These are phyloP conservation scores for Calonectria naviculata DNA, from an alignment of 2,329 filamentous ascomycete species.

Conservation along the genomic window DNA sequence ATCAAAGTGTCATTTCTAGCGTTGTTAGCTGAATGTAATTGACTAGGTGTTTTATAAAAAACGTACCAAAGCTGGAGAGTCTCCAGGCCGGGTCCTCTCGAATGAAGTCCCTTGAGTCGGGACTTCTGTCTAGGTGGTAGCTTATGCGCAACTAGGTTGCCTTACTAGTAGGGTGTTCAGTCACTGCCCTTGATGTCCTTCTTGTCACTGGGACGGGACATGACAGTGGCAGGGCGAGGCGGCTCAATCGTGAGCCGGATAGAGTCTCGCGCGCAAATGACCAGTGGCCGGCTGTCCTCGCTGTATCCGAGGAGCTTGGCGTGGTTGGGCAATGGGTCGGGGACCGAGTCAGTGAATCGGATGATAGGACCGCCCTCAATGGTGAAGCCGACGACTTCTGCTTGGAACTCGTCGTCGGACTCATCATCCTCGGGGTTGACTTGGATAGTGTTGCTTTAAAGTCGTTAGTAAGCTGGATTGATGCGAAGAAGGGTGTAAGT, in stretches of 20 bases:
- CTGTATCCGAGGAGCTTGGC: slow-evolving; percentile 51
- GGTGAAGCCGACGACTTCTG: slow-evolving; percentile 57
- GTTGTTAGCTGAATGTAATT: not conserved
- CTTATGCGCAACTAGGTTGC: not conserved
- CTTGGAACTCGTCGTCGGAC: slow-evolving; percentile 45
- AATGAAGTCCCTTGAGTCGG: not conserved
- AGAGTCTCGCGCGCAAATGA: slow-evolving; percentile 50
- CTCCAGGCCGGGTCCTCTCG: not conserved
- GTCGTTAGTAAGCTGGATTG: slow-evolving; percentile 22
- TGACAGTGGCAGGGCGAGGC: slow-evolving; percentile 16
- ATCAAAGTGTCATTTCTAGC: slow-evolving; percentile 5
- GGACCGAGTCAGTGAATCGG: slow-evolving; percentile 51
- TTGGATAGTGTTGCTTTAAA: slow-evolving; percentile 50
- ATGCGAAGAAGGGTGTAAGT: not conserved
- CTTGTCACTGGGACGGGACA: slow-evolving; percentile 18
- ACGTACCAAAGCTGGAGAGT: not conserved
- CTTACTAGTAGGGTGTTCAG: not conserved
- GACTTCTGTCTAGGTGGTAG: not conserved
- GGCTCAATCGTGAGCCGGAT: slow-evolving; percentile 45
- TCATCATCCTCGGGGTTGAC: slow-evolving; percentile 45
- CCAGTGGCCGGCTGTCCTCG: slow-evolving; percentile 48
- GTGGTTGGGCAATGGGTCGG: slow-evolving; percentile 43
- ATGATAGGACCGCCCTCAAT: slow-evolving; percentile 59
- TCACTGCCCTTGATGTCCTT: slow-evolving; percentile 20
- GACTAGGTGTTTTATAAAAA: too few relatives aligned